These are phyloP conservation scores for Tricholoma furcatifolium DNA, from an alignment of 768 basidiomycete genomes.

Conservation along the genomic window DNA sequence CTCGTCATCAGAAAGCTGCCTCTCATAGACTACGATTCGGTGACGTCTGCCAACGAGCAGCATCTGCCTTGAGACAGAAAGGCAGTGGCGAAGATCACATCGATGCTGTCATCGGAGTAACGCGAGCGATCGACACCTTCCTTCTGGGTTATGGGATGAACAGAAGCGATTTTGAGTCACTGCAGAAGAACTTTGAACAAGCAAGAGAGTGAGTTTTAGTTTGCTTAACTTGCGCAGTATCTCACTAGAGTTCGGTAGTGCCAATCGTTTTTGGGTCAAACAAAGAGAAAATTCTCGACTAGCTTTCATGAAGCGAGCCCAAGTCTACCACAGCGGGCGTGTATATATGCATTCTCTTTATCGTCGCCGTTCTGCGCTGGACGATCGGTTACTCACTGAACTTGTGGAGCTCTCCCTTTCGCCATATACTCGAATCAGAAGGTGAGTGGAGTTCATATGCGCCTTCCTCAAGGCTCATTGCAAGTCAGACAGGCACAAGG, in stretches of 20 bases:
- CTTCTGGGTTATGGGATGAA: conserved; percentile 70
- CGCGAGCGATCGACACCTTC: conserved; percentile 73
- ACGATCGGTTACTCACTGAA: conserved; percentile 66
- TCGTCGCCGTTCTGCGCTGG: conserved; percentile 70
- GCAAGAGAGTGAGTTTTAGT: conserved; percentile 51
- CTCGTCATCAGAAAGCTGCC: conserved; percentile 65
- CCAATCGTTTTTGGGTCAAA: conserved; percentile 64
- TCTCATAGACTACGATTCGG: conserved; percentile 65
- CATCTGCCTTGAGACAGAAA: conserved; percentile 58
- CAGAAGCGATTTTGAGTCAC: conserved; percentile 53
- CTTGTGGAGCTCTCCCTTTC: conserved; percentile 76
- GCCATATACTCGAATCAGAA: conserved; percentile 73
- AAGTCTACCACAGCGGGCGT: conserved; percentile 73
- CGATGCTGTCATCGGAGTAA: conserved; percentile 76
- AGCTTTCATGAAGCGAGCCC: conserved; percentile 75
- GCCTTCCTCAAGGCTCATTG: conserved; percentile 1
- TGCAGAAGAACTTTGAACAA: conserved; percentile 68
- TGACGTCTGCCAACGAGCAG: conserved; percentile 63
- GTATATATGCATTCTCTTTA: conserved; percentile 77
- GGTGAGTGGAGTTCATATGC: conserved; percentile 38
- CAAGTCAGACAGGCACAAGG: conserved; percentile 67
- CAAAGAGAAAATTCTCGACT: conserved; percentile 78
- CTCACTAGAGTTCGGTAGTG: conserved; percentile 31
- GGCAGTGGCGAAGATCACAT: conserved; percentile 78
- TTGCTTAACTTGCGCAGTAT: not conserved